Base-by-base conservation (phyloP, 116 monocot species). In the Iris pallida region DNA sequence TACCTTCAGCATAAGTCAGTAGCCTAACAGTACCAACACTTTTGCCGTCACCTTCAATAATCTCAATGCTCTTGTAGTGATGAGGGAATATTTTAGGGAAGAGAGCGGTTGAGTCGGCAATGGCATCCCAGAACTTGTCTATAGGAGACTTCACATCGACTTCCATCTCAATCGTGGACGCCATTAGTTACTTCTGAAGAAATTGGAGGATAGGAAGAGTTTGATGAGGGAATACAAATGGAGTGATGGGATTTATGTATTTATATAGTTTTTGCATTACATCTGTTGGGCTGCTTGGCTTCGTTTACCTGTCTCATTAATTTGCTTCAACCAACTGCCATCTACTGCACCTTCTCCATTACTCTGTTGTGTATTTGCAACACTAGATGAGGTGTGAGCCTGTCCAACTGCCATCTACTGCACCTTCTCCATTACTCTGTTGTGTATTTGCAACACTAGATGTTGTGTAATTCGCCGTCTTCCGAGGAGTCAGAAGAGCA, bases 31-130 rank as follows among this genome's bases (percentile, higher is more conserved):
- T 70, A 40, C 92, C 92, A 14, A 55, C 70, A 51, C 70, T 75
- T 71, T 83, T 81, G 18, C 92, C 89, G 16, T 93, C 89, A 43
- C 89, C 92, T 60, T 93, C 89, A 8, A 88, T 5, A n/a, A 78
- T 46, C 65, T 83, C 77, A 30, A 88, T 86, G 81, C 79, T 82
- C 83, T 86, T 77, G 81, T 79, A 86, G 42, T 77, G 79, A 30
- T 82, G 44, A 3, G 92, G 86, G 53, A 89, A 86, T 71, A 84
- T 55, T 76, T 83, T 82, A 13, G 86, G 86, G 73, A 93, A 86
- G 42, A 89, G 78, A 11, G 58, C 53, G 0, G 74, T 65, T 11
- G 86, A 81, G 53, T 82, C 71, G 0, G 40, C 20, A 16, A 89
- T 65, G 65, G 73, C 83, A 7, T n/a, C 77, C 88, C 88, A 93